phyloP scores from a whole-genome alignment of 2,329 filamentous ascomycete genomes.

The Paracoccidioides brasiliensis region DNA sequence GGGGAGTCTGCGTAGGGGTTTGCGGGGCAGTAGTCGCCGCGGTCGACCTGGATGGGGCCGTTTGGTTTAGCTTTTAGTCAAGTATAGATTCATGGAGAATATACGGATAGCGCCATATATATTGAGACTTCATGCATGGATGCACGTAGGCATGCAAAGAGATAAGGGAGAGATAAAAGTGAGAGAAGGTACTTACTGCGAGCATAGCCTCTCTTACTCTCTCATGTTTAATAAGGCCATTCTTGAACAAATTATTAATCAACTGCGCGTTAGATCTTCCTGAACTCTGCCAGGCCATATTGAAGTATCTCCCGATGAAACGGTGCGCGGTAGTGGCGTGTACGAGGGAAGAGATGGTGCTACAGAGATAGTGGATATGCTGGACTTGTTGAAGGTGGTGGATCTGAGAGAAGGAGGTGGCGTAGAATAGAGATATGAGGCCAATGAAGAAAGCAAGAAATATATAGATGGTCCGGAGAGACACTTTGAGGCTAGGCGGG shows the following conservation, averaged over 20 bases:
- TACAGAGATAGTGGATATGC: neutral
- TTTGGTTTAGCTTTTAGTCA: neutral
- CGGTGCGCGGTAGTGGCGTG: neutral
- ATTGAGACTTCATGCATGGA: no score
- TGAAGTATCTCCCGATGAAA: constrained; percentile 13
- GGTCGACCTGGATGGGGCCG: constrained; percentile 54
- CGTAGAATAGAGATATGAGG: neutral
- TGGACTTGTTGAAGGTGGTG: neutral
- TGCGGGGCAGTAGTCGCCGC: constrained; percentile 65
- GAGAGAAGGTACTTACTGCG: constrained; percentile 36
- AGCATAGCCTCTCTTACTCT: constrained; percentile 70
- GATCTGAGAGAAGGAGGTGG: neutral
- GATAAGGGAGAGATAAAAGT: neutral
- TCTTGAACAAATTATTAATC: constrained; percentile 60
- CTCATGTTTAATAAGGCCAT: constrained; percentile 58
- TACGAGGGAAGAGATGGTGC: neutral
- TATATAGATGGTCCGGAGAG: neutral
- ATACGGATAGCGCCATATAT: no score
- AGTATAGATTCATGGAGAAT: neutral
- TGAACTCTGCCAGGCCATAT: constrained; percentile 84
- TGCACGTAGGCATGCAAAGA: neutral
- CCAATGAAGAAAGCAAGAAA: neutral
- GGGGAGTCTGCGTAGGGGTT: constrained; percentile 62
- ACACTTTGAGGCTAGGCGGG: neutral
- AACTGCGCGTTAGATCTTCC: constrained; percentile 62